Evolutionary conservation across 805 yeast species (phyloP).

Genomic region (Cyberlindnera suaveolens): DNA sequence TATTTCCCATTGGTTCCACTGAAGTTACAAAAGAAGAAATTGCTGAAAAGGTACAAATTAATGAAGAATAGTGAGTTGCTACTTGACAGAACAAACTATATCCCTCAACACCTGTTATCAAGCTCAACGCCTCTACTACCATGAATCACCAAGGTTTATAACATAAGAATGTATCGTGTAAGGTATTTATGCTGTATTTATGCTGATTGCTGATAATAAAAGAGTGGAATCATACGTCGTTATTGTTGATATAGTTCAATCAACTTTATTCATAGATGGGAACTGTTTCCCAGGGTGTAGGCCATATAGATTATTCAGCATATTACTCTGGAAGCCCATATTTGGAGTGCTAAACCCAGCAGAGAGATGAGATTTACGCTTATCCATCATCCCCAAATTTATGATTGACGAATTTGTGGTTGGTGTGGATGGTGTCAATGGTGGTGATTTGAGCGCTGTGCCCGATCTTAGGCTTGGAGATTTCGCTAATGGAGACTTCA

Average conservation of each 20-base stretch:
- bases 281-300: conserved; percentile 11
- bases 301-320: conserved; percentile 23
- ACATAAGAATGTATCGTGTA: too few relatives aligned
- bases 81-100: not conserved
- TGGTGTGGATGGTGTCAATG: conserved; percentile 1
- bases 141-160: too few relatives aligned
- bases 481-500: not conserved
- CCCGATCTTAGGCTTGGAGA: not conserved
- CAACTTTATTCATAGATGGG: not conserved
- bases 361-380: conserved; percentile 11
- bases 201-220: not conserved
- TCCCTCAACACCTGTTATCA: not conserved
- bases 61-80: conserved; percentile 10
- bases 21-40: conserved; percentile 49
- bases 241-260: not conserved
- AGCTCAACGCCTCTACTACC: not conserved
- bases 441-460: not conserved
- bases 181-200: too few relatives aligned
- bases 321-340: conserved; percentile 18
- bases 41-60: conserved; percentile 31
- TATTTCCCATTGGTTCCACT: conserved; percentile 57
- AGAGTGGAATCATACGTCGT: not conserved
- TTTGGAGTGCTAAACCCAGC: conserved; percentile 12
- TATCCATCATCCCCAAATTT: not conserved
- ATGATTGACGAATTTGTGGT: not conserved